Evolutionary conservation across 1,284 basidiomycete species (phyloP).

Genomic region (Mycosarcoma mackinlayi): DNA sequence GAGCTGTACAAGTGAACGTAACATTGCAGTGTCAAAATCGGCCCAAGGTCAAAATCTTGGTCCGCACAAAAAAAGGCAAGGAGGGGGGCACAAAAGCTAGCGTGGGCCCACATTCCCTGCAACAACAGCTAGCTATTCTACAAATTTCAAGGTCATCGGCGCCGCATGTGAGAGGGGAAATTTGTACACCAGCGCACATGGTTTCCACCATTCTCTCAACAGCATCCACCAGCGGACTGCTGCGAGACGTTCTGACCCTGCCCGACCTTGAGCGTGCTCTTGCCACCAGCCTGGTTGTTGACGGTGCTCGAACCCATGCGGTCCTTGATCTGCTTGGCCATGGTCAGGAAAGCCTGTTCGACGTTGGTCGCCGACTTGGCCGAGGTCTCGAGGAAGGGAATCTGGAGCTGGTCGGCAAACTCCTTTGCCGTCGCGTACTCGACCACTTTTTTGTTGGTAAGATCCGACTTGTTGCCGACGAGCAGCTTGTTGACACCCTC

Average conservation of each 20-base stretch:
- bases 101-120: neutral
- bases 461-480: slow-evolving; percentile 97
- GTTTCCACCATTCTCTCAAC: slow-evolving; percentile 22
- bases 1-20: slow-evolving; percentile 32
- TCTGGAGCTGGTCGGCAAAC: slow-evolving; percentile 67
- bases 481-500: slow-evolving; percentile 98
- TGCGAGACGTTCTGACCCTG: slow-evolving; percentile 64
- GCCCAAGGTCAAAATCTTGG: too few species aligned
- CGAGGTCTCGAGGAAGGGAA: slow-evolving; percentile 70
- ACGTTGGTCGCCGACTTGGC: slow-evolving; percentile 71
- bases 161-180: neutral
- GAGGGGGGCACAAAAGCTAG: neutral
- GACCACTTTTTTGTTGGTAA: slow-evolving; percentile 98
- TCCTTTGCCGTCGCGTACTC: slow-evolving; percentile 96
- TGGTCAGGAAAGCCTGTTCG: slow-evolving; percentile 71
- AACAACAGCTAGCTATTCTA: slow-evolving; percentile 8
- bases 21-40: slow-evolving; percentile 19
- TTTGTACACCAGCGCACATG: slow-evolving; percentile 7
- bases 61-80: neutral
- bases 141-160: slow-evolving; percentile 1
- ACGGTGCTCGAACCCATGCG: slow-evolving; percentile 66
- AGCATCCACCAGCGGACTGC: slow-evolving; percentile 63
- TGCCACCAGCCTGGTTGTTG: slow-evolving; percentile 62
- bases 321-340: slow-evolving; percentile 70
- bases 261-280: slow-evolving; percentile 67